phyloP scores from a whole-genome alignment of 805 yeast genomes.

The Wickerhamiella kurtzmanii region DNA sequence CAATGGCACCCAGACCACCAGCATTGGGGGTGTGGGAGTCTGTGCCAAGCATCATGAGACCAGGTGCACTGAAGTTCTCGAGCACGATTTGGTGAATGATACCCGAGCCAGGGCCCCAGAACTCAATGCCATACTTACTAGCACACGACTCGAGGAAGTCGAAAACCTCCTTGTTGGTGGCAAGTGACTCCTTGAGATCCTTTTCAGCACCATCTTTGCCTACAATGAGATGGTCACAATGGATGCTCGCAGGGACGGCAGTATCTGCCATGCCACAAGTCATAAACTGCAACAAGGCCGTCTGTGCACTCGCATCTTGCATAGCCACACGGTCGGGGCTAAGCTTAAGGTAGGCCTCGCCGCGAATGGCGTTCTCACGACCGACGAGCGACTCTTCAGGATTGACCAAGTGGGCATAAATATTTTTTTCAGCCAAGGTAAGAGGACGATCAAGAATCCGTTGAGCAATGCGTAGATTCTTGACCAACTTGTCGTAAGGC shows the following conservation, averaged over 20 bases:
- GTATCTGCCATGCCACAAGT: conserved; percentile 83
- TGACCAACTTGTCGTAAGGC: conserved; percentile 66
- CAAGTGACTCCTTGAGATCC: conserved; percentile 70
- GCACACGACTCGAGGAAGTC: conserved; percentile 89
- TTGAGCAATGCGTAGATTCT: conserved; percentile 51
- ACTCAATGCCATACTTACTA: conserved; percentile 89
- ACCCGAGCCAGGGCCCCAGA: conserved; percentile 99
- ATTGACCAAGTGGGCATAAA: conserved; percentile 81
- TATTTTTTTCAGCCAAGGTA: conserved; percentile 86
- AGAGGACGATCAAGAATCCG: conserved; percentile 59
- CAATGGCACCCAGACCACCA: conserved; percentile 95
- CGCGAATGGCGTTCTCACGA: conserved; percentile 44
- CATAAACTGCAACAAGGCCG: conserved; percentile 98
- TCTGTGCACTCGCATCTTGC: conserved; percentile 99
- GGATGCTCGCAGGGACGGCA: conserved; percentile 89
- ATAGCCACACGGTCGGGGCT: conserved; percentile 97
- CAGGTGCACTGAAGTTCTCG: conserved; percentile 96
- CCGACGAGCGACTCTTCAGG: conserved; percentile 70
- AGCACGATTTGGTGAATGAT: conserved; percentile 92
- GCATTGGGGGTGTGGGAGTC: conserved; percentile 98
- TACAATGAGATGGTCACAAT: conserved; percentile 95
- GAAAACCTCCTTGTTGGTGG: conserved; percentile 86
- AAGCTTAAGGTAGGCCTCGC: conserved; percentile 78
- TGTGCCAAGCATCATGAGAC: conserved; percentile 90
- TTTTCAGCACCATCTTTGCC: conserved; percentile 85